A percentile compares a stretch with the other conserved stretches of the same genome.
Conservation (phyloP, 129 eudicot genomes). For the Ambrosia artemisiifolia region DNA sequence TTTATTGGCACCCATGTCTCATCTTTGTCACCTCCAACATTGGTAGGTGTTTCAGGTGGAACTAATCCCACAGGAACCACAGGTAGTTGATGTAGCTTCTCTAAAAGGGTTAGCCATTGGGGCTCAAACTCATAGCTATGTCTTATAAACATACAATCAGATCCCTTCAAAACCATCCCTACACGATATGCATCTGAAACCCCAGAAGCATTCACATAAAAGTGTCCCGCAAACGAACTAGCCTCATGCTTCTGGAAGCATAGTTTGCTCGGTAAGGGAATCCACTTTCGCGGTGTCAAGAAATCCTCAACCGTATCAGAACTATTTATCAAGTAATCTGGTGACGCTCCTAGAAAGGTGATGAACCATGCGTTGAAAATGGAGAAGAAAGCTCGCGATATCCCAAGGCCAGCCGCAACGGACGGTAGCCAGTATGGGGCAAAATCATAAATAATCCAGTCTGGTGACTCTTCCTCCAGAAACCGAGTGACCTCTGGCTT, state of each 20-base stretch:
- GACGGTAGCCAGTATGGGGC: conserved; percentile 44
- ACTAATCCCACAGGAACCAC: conserved; percentile 48
- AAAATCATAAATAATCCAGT: conserved; percentile 49
- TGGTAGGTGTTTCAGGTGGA: conserved; percentile 33
- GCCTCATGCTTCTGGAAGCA: conserved; percentile 33
- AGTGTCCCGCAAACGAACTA: conserved; percentile 4
- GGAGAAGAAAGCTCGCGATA: conserved; percentile 26
- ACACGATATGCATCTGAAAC: conserved; percentile 26
- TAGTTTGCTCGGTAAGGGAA: conserved; percentile 33
- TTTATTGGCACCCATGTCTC: conserved; percentile 32
- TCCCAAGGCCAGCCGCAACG: conserved; percentile 27
- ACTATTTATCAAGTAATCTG: conserved; percentile 21
- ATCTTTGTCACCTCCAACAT: conserved; percentile 2
- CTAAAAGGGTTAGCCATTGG: conserved; percentile 37
- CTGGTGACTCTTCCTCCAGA: conserved; percentile 32
- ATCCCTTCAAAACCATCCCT: conserved; percentile 19
- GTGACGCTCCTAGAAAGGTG: conserved; percentile 14
- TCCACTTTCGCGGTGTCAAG: conserved; percentile 36
- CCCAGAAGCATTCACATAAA: conserved; percentile 20
- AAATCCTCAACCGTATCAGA: conserved; percentile 24
- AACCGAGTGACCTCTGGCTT: conserved; percentile 28
- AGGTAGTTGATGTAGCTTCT: conserved; percentile 29
- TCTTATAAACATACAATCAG: conserved; percentile 24
- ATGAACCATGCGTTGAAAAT: conserved; percentile 29
- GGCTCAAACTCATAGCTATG: conserved; percentile 41